These are phyloP conservation scores for Trypanosoma theileri DNA, from an alignment of 208 protist genomes.

Conservation along the genomic window DNA sequence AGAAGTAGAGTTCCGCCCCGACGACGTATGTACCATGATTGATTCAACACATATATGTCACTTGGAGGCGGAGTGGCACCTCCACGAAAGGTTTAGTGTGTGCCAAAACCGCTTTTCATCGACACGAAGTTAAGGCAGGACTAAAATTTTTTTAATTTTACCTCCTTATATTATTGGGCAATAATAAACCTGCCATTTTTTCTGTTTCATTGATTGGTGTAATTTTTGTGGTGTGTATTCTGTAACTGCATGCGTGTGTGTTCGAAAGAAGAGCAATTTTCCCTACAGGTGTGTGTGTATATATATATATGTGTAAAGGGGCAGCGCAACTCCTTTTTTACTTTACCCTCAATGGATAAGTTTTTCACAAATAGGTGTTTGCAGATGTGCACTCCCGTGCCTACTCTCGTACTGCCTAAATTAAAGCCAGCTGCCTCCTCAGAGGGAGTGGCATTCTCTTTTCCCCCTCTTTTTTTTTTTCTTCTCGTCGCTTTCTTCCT, in stretches of 20 bases:
- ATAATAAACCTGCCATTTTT: no score
- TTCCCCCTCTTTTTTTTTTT: background rate
- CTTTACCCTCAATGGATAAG: background rate
- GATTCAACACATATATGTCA: background rate
- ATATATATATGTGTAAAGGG: no score
- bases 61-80: conserved; percentile 8
- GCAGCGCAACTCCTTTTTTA: background rate
- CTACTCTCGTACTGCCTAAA: no score
- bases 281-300: no score
- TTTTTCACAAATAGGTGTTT: conserved; percentile 4
- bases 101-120: background rate
- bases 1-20: conserved; percentile 1
- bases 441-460: background rate
- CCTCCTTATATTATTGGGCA: no score
- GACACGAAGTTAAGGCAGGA: background rate
- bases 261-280: no score
- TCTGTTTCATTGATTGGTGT: no score
- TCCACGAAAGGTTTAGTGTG: conserved; percentile 15
- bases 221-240: no score
- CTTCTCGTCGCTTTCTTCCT: no score
- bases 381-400: background rate
- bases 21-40: conserved; percentile 15
- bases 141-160: background rate
- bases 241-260: no score
- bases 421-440: no score